These are phyloP conservation scores for Schizonepeta tenuifolia DNA, from an alignment of 257 asterid genomes.

Conservation along the genomic window DNA sequence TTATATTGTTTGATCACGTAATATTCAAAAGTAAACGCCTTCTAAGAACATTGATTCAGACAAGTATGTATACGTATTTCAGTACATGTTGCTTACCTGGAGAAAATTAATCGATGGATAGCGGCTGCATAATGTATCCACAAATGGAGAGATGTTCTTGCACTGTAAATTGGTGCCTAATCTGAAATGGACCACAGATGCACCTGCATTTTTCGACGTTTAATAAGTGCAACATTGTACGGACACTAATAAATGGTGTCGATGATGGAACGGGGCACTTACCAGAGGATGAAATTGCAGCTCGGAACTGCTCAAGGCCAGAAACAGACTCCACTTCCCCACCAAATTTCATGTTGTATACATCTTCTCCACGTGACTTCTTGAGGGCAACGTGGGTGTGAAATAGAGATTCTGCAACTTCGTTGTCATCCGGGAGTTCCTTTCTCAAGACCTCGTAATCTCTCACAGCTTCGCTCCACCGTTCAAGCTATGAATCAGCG, in stretches of 20 bases:
- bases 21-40: not conserved
- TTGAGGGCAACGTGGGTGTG: slow-evolving; percentile 73
- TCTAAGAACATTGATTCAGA: slow-evolving; percentile 35
- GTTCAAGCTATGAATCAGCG: slow-evolving; percentile 65
- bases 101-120: slow-evolving; percentile 77
- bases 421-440: slow-evolving; percentile 67
- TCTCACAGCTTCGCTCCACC: slow-evolving; percentile 87
- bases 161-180: slow-evolving; percentile 52
- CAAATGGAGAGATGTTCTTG: slow-evolving; percentile 64
- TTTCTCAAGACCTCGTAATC: slow-evolving; percentile 78
- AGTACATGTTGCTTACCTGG: slow-evolving; percentile 49
- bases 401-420: slow-evolving; percentile 73
- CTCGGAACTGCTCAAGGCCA: slow-evolving; percentile 72
- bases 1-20: not conserved
- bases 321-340: slow-evolving; percentile 76
- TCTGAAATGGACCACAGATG: slow-evolving; percentile 73
- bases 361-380: slow-evolving; percentile 78
- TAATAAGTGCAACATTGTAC: slow-evolving; percentile 13
- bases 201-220: slow-evolving; percentile 54
- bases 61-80: not conserved
- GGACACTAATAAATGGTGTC: not conserved
- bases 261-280: not conserved
- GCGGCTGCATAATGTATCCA: slow-evolving; percentile 64
- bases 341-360: slow-evolving; percentile 71
- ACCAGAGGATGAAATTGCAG: slow-evolving; percentile 82